Base-by-base conservation (phyloP, 1,139 yeast species). In the Suhomyces ambrosiae region DNA sequence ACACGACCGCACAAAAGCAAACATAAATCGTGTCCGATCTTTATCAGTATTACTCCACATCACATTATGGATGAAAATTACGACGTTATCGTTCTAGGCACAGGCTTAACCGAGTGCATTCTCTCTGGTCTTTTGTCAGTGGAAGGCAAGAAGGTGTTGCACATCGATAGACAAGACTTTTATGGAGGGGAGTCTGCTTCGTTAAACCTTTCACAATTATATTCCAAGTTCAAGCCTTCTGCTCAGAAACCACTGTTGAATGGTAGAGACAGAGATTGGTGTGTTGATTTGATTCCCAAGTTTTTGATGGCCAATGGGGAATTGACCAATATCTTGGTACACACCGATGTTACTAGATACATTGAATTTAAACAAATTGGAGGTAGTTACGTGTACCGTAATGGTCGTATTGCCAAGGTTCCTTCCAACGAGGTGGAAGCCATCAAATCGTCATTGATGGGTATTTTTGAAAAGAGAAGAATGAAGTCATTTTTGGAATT, bases 301-400 rank as follows among this genome's bases (percentile, higher is more conserved):
- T 92, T 92, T 54, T 73, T 94, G 53, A 94, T 92, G 98, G 94
- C 97, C 41, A 88, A 89, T 56, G 99, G 99, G 27, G 99, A 92
- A 61, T 77, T 92, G 67, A 90, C 97, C 52, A 90, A 90, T 63
- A 94, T 92, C 53, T 77, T 92, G 56, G 92, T 86, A 26, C 96
- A 90, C 62, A 92, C 98, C 17, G 92, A 90, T 54, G 98, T 92
- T 36, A 90, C 97, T 17, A 78, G 96, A 49, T 92, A 90, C 63
- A 84, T 94, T 56, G 97, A 92, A 60, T 94, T 94, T 68, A 90
- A 92, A 66, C 97, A 89, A 64, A 86, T 92, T 44, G 82, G 90
- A 12, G 98, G 97, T 4, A 86, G 96, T 24, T 92, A 86, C 61
- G 99, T 92, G 32, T 90, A 88, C 68, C 82, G 96, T 48, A 82